Base-by-base conservation (phyloP, 2,329 filamentous ascomycete genomes). In the Fonsecaea nubica region DNA sequence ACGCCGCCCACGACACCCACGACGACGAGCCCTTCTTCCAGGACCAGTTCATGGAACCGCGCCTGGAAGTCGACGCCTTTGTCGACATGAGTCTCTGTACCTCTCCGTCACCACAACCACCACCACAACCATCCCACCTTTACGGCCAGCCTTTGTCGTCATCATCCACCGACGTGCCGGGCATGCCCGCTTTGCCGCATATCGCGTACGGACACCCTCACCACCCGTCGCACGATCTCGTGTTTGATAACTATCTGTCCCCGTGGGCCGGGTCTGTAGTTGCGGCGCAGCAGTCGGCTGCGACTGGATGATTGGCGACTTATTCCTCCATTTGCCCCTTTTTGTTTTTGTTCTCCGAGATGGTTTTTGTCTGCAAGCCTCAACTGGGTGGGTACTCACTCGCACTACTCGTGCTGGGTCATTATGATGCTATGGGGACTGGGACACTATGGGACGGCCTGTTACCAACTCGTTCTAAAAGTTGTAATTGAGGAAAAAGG, bases 11-110 rank as follows among this genome's bases (percentile, higher is more conserved):
- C 18, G 45, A 50, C 25, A 3, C 25, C 25, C 25, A 25, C 18
- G 45, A 50, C 45, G 18, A 10, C 9, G 18, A 42, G 15, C 18
- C 45, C 7, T 50, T 50, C 21, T 25, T 50, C 8, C 55, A 9
- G 3, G 18, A 13, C 13, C 15, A 33, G 21, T 21, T 33, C 38
- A 25, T 50, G 18, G 57, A 58, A 38, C 32, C 36, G n/a, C 45
- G 50, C 6, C 53, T 58, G 5, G 40, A 63, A 35, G 36, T 63
- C 13, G 61, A 63, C n/a, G 52, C 61, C n/a, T 63, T 57, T 50
- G 3, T 63, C 25, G 61, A 63, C 53, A 57, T 55, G 53, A 58
- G 32, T 42, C 35, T 48, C 8, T 63, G 53, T 33, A 42, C 42
- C 3, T 42, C 33, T 10, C 40, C 58, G 2, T 6, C 13, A 10